Percentiles rank a stretch among this genome's conserved stretches.
Evolutionary conservation across 441 rosid species (phyloP).

Genomic region (Cnidoscolus chayamansa): DNA sequence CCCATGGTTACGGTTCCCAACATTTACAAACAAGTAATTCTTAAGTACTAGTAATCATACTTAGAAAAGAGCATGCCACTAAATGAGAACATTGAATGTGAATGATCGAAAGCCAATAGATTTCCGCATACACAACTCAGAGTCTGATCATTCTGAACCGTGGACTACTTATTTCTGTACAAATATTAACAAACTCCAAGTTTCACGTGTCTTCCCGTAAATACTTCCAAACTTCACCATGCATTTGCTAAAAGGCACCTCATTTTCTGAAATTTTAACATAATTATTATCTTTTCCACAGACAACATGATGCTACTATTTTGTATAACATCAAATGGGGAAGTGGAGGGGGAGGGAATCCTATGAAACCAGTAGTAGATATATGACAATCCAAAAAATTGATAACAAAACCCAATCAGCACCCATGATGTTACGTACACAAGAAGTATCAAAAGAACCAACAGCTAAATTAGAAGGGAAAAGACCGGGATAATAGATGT

Average conservation of each 20-base stretch:
- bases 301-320: conserved; percentile 4
- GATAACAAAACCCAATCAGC: conserved; percentile 19
- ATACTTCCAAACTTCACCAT: not conserved
- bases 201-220: not conserved
- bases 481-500: conserved; percentile 14
- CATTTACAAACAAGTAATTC: too few species aligned
- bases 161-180: too few species aligned
- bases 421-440: conserved; percentile 11
- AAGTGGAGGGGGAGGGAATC: not conserved
- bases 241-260: not conserved
- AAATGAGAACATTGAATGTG: too few species aligned
- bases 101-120: too few species aligned
- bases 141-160: too few species aligned
- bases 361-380: not conserved
- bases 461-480: conserved; percentile 10
- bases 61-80: too few species aligned
- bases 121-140: too few species aligned
- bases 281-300: not conserved
- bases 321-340: conserved; percentile 1
- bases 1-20: too few species aligned
- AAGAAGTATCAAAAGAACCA: conserved; percentile 15
- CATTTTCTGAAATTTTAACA: not conserved
- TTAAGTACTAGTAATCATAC: too few species aligned
- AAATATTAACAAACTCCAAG: too few species aligned
- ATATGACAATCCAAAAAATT: conserved; percentile 4